Percentiles rank a stretch among this genome's conserved stretches.
Evolutionary conservation across 768 basidiomycete genomes (phyloP).

Genomic region (Piloderma croceum): DNA sequence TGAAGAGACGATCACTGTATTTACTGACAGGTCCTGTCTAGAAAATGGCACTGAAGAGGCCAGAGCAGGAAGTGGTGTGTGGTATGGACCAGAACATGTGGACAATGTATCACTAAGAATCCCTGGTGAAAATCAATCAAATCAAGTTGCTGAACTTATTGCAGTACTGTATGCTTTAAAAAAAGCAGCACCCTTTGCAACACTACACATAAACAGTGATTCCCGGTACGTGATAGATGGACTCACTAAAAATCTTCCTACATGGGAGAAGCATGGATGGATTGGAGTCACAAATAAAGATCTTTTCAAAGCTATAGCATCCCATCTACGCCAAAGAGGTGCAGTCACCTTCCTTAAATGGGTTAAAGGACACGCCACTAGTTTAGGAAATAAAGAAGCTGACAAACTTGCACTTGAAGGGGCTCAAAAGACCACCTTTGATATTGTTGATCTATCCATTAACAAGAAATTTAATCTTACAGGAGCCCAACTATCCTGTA

Average conservation of each 20-base stretch:
- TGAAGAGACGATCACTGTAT: constrained; percentile 6
- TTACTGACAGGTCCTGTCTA: constrained; percentile 24
- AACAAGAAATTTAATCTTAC: not conserved
- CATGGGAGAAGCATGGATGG: constrained; percentile 26
- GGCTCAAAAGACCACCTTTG: not conserved
- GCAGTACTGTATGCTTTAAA: constrained; percentile 8
- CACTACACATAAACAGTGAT: constrained; percentile 17
- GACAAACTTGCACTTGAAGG: constrained; percentile 17
- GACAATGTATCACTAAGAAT: constrained; percentile 14
- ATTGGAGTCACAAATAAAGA: constrained; percentile 11
- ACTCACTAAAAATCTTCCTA: constrained; percentile 13
- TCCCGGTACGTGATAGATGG: constrained; percentile 19
- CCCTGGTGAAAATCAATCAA: constrained; percentile 13
- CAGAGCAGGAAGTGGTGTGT: constrained; percentile 15
- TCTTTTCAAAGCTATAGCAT: constrained; percentile 4
- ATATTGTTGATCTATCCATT: constrained; percentile 1
- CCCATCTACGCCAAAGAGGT: constrained; percentile 9
- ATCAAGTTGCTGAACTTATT: constrained; percentile 17
- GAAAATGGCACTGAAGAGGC: constrained; percentile 17
- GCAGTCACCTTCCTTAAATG: constrained; percentile 16
- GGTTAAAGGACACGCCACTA: constrained; percentile 23
- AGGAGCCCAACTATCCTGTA: constrained; percentile 10
- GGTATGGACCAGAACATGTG: constrained; percentile 10
- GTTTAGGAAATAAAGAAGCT: constrained; percentile 18
- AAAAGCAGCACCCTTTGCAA: not conserved